Base-by-base conservation (phyloP, 2,329 filamentous ascomycete genomes). In the Phyllosticta citribraziliensis region DNA sequence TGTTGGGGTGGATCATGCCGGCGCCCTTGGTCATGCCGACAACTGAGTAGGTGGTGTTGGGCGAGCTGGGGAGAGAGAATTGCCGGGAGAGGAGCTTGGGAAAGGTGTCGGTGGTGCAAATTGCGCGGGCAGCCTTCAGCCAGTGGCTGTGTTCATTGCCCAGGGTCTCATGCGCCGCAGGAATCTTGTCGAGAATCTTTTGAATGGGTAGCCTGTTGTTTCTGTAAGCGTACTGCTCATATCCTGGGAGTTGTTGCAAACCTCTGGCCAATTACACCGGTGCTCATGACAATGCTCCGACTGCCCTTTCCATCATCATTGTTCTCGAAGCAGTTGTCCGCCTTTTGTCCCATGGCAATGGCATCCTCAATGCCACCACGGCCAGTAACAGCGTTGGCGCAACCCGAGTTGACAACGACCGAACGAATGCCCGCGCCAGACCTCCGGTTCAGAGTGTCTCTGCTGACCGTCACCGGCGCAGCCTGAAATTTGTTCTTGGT, bases 1-100 rank as follows among this genome's bases (percentile, higher is more conserved):
- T 96, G 79, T 99, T 97, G 55, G 94, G 94, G 72, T 97, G 92
- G 73, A 99, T 96, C 94, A 99, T 99, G 70, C 94, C 94, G 5
- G 94, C 94, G 62, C 94, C 94, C 79, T 99, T 99, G 70, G 93
- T 96, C 85, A 96, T 95, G 67, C 94, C 94, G 12, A 90, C 91
- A 56, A 99, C 88, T 67, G 84, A 82, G 77, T 96, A 99, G 72
- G 88, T 86, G 56, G 84, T 79, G 19, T 80, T 80, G 0, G 89
- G 85, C 3, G 89, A 88, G 1, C 89, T 92, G 3, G 94, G 92
- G 33, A 99, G 84, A 27, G 80, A 85, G 76, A 97, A 99, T 14
- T 85, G 85, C 67, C 83, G 85, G 20, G 92, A 97, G 67, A 93
- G 81, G 65, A 99, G 86, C 78, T 99, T 99, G 63, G 94, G 94